A percentile compares a stretch with the other conserved stretches of the same genome.
Conservation (phyloP, 768 basidiomycete genomes). For the Pleurotus platypus region DNA sequence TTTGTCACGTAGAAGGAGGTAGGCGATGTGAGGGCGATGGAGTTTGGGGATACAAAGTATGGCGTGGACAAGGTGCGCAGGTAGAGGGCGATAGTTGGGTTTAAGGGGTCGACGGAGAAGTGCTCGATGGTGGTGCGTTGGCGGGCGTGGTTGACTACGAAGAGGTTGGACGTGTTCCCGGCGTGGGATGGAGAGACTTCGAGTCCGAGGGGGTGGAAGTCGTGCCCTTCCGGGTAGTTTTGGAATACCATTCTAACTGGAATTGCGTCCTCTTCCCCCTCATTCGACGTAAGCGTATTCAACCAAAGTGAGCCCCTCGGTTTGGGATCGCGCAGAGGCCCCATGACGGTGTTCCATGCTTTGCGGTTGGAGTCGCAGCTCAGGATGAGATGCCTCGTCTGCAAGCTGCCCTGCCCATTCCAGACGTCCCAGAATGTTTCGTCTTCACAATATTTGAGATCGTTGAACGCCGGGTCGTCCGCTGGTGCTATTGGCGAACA, state of each 20-base stretch:
- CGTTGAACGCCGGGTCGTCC: constrained; percentile 25
- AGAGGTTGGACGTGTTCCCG: constrained; percentile 52
- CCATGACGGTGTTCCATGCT: constrained; percentile 73
- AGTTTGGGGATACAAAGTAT: constrained; percentile 63
- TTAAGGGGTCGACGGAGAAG: constrained; percentile 48
- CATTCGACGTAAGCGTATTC: constrained; percentile 27
- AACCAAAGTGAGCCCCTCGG: constrained; percentile 64
- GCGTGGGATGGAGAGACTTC: constrained; percentile 50
- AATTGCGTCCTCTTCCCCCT: constrained; percentile 10
- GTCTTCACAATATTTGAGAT: constrained; percentile 61
- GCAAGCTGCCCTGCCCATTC: constrained; percentile 31
- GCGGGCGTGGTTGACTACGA: constrained; percentile 68
- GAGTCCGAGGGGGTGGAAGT: constrained; percentile 73
- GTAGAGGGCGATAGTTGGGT: constrained; percentile 38
- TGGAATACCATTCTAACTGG: constrained; percentile 40
- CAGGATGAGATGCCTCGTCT: constrained; percentile 42
- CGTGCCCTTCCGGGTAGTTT: constrained; percentile 52
- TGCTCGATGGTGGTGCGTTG: constrained; percentile 63
- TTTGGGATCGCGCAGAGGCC: constrained; percentile 56
- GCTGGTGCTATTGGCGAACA: constrained; percentile 38
- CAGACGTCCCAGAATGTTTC: constrained; percentile 60
- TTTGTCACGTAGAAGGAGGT: constrained; percentile 71
- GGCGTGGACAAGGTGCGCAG: constrained; percentile 58
- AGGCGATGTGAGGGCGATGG: constrained; percentile 61
- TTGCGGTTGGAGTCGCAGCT: constrained; percentile 55